Evolutionary conservation across 2,329 filamentous ascomycete species (phyloP), one percentile per base, ranked within the genome.

Genomic region (Fusarium sp.): DNA sequence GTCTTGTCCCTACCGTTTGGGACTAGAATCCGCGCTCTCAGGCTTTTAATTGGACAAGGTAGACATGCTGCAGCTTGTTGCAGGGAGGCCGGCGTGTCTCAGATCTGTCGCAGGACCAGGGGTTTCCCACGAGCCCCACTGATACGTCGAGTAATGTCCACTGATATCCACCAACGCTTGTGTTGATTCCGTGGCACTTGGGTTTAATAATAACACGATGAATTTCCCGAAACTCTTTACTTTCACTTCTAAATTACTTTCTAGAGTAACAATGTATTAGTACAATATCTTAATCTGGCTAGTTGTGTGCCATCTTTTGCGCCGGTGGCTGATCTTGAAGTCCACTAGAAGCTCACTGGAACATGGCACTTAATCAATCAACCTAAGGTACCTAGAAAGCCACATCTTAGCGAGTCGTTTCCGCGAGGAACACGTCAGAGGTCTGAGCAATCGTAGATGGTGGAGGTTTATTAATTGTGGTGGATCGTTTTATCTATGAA

Each of bases 101-200:
- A 81, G 79, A 81, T 81, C 75, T 81, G 81, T 83, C 78, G 76
- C 81, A 83, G 79, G 73, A 74, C 62, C 58, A 60, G 69, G 71
- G 58, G 45, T 21, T 40, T 14, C 31, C 42, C 22, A 51, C 36
- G 24, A 33, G 44, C 49, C n/a, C 63, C 54, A 70, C 49, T 53
- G 51, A 47, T 51, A 55, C 47, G 54, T 50, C 45, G 26, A 52
- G 22, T 15, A 10, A 31, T 38, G 19, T 47, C 66, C 69, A 67
- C 62, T 69, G 55, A 56, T 46, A 47, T 52, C 55, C 53, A 57
- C 60, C 39, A 9, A 57, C 21, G 13, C 22, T 36, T 33, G 19
- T 31, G 40, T 24, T 55, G 46, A 53, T 64, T 31, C 28, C 28
- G 28, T 31, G 28, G 28, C 28, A 31, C 28, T 31, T 31, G 10